Evolutionary conservation across 495 filamentous ascomycete genomes (phyloP).

Genomic region (Penicillium canescens): DNA sequence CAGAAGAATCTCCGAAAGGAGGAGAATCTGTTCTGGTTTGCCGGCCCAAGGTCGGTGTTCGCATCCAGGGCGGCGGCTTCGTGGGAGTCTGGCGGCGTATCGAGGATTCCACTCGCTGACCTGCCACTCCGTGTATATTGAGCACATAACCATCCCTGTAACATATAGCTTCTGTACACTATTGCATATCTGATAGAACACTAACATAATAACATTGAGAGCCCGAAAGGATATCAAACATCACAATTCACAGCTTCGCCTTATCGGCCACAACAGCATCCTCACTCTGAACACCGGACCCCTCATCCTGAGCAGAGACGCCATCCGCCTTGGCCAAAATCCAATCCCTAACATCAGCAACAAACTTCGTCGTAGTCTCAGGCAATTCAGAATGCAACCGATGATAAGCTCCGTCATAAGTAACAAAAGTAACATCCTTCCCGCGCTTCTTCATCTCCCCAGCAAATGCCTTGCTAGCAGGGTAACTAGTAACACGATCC

Average conservation of each 20-base stretch:
- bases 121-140: background rate
- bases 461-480: slow-evolving; percentile 60
- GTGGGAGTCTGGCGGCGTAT: slow-evolving; percentile 64
- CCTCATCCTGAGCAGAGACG: background rate
- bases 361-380: slow-evolving; percentile 60
- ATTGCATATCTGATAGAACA: slow-evolving; percentile 3
- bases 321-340: slow-evolving; percentile 54
- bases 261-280: background rate
- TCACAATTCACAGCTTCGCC: slow-evolving; percentile 13
- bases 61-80: slow-evolving; percentile 69
- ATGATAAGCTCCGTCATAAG: slow-evolving; percentile 79
- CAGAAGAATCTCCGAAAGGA: slow-evolving; percentile 19
- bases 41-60: slow-evolving; percentile 64
- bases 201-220: background rate
- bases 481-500: slow-evolving; percentile 65
- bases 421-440: slow-evolving; percentile 65
- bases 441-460: slow-evolving; percentile 48
- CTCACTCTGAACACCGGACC: background rate
- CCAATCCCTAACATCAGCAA: slow-evolving; percentile 73
- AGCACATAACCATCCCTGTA: slow-evolving; percentile 1
- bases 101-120: slow-evolving; percentile 28
- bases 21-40: slow-evolving; percentile 61
- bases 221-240: background rate
- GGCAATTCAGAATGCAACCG: slow-evolving; percentile 68
- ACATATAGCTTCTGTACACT: slow-evolving; percentile 13